Evolutionary conservation across 1,284 basidiomycete genomes (phyloP), one percentile per base, ranked within the genome.

Genomic region (Xanthoconium separans): DNA sequence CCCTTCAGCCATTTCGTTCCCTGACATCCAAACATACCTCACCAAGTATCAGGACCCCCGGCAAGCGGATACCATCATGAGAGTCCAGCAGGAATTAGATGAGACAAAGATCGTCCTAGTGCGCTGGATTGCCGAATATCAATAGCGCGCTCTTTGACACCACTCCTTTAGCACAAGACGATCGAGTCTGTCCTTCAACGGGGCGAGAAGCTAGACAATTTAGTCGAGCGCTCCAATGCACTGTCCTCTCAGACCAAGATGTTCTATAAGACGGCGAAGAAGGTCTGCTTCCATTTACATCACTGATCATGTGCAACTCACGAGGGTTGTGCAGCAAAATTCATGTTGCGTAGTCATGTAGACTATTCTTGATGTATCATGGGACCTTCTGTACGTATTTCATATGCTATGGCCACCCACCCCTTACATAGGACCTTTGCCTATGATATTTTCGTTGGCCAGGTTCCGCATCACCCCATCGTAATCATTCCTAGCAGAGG

Each of bases 41-140:
- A 78, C 84, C 70, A 95, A 96, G 74, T 99, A 98, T 74, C 97
- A 99, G 76, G 97, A 99, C 73, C 97, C 97, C 9, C 84, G 89
- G 59, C 95, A 99, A 76, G 97, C 97, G 6, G 97, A 99, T 76
- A 90, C 93, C 18, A 98, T 99, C 68, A 96, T 99, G 95, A 87
- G 90, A 65, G 97, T 99, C 16, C 97, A 99, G 73, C 90, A 95
- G 70, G 97, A 99, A 70, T 75, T 99, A 46, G 97, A 99, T 70
- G 97, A 99, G 78, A 99, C 97, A 9, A 99, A 99, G 87, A 96
- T 99, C 62, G 87, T 99, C 36, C 75, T 98, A 71, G 93, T 95
- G 61, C 24, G 56, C 42, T 45, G 16, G 42, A 30, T 16, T 27
- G 30, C 20, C 31, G 36, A 31, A 27, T 37, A 27, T 45, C 11